These are phyloP conservation scores for Cladophialophora psammophila DNA, from an alignment of 2,329 filamentous ascomycete genomes.

Conservation along the genomic window DNA sequence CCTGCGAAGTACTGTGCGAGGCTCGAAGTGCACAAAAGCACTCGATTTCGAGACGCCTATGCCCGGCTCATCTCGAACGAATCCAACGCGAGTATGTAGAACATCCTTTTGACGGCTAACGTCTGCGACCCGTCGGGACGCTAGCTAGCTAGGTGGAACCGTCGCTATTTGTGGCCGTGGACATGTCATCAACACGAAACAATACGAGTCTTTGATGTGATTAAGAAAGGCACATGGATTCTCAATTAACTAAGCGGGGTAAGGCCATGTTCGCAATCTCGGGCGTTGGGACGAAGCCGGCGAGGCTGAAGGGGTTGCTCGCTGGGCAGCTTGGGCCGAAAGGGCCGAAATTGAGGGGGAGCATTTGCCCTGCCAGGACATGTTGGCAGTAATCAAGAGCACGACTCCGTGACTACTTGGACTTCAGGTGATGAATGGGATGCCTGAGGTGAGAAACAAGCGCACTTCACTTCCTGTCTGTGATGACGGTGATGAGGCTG, in stretches of 20 bases:
- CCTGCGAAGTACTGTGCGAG: too few relatives aligned
- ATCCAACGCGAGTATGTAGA: too few relatives aligned
- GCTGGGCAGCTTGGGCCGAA: not conserved
- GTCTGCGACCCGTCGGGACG: too few relatives aligned
- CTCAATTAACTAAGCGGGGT: too few relatives aligned
- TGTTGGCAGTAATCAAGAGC: not conserved
- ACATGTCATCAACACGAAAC: not conserved
- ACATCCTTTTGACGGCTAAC: too few relatives aligned
- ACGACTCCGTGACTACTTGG: not conserved
- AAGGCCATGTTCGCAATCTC: not conserved
- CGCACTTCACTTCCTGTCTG: not conserved
- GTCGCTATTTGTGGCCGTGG: not conserved
- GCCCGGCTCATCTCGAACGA: too few relatives aligned
- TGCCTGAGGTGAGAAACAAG: not conserved
- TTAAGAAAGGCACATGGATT: too few relatives aligned
- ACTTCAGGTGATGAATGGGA: not conserved
- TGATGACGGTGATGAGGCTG: not conserved
- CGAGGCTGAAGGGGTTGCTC: not conserved
- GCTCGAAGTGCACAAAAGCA: too few relatives aligned
- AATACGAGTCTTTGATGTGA: not conserved
- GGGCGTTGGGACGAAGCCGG: not conserved
- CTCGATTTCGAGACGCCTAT: too few relatives aligned
- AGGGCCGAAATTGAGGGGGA: not conserved
- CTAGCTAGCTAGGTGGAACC: not conserved
- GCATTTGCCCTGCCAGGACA: too few relatives aligned